Conservation (phyloP, 164 flowering plant genomes). For the Paratinospora sagittata region DNA sequence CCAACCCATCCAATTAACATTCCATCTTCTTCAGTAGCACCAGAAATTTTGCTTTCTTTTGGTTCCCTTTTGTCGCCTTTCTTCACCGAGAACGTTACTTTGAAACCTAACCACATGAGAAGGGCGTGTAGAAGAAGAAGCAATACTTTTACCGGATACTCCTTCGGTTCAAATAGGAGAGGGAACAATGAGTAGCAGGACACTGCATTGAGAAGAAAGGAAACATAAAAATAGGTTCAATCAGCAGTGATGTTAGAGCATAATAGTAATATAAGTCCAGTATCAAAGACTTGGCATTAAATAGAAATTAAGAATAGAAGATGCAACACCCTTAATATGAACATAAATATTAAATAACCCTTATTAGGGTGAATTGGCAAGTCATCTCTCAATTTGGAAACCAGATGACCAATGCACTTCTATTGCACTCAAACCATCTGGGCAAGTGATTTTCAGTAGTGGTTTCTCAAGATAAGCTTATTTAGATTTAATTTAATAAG, state of each 20-base stretch:
- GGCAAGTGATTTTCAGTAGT: too few species aligned
- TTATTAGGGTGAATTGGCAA: too few species aligned
- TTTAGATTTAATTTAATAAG: too few species aligned
- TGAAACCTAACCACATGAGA: slow-evolving; percentile 59
- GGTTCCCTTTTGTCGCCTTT: slow-evolving; percentile 9
- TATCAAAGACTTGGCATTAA: too few species aligned
- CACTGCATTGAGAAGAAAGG: slow-evolving; percentile 47
- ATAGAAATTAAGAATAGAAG: background rate
- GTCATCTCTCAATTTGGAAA: too few species aligned
- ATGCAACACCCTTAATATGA: background rate
- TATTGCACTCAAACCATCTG: too few species aligned
- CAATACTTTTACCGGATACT: slow-evolving; percentile 79
- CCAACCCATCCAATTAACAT: slow-evolving; percentile 44
- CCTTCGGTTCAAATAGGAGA: slow-evolving; percentile 81
- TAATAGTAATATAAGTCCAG: too few species aligned
- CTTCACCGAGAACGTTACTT: slow-evolving; percentile 14
- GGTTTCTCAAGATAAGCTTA: too few species aligned
- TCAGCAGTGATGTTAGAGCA: background rate
- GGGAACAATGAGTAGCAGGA: slow-evolving; percentile 92
- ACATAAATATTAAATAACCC: too few species aligned
- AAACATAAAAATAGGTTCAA: background rate
- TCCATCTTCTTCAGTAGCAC: slow-evolving; percentile 13
- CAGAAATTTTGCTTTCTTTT: slow-evolving; percentile 10
- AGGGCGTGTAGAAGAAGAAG: slow-evolving; percentile 53
- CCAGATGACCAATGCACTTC: too few species aligned